Percentiles rank a stretch among this genome's conserved stretches.
These are phyloP conservation scores for Fistulinella prunicolor DNA, from an alignment of 768 basidiomycete species.

Conservation along the genomic window DNA sequence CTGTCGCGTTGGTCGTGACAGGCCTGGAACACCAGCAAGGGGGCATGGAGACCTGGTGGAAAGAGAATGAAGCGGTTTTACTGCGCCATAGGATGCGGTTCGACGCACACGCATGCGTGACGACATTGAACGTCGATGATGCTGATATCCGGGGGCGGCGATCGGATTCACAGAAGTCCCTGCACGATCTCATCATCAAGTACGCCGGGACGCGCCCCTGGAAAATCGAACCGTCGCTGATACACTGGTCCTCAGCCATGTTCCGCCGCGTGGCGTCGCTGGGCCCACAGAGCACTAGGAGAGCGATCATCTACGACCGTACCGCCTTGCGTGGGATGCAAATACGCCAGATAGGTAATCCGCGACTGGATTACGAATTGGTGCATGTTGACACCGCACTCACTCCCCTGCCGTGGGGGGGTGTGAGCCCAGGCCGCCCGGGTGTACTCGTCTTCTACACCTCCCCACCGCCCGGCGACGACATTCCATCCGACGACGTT, in stretches of 20 bases:
- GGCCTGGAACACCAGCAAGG: conserved; percentile 29
- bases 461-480: background rate
- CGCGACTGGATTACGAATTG: background rate
- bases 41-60: conserved; percentile 29
- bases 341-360: no score
- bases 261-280: background rate
- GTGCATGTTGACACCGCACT: background rate
- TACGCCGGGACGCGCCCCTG: background rate
- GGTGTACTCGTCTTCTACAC: background rate
- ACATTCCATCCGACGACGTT: background rate
- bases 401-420: no score
- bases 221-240: background rate
- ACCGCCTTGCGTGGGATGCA: no score
- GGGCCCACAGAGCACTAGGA: background rate
- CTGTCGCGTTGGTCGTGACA: conserved; percentile 35
- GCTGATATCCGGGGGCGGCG: background rate
- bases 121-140: conserved; percentile 5
- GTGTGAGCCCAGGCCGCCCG: background rate
- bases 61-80: conserved; percentile 25
- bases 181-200: background rate
- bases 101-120: conserved; percentile 14
- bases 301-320: background rate
- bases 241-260: background rate
- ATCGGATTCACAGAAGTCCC: background rate
- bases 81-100: conserved; percentile 28